Evolutionary conservation across 2,329 filamentous ascomycete genomes (phyloP), one percentile per base, ranked within the genome.

Genomic region (Furcasterigmium furcatum): DNA sequence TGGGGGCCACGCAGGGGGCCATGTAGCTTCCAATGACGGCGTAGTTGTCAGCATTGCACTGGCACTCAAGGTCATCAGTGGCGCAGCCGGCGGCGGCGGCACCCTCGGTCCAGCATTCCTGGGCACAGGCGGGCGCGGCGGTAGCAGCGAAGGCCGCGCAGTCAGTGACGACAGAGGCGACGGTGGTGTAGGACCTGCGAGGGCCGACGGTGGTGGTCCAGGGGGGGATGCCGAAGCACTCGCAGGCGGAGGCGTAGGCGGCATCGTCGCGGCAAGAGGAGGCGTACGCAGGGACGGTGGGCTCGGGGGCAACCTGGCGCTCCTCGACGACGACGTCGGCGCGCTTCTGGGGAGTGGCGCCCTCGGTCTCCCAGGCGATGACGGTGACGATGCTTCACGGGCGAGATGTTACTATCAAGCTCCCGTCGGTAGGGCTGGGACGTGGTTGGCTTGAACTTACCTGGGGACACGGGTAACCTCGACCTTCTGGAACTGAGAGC

Each of bases 201-300:
- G 68, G 72, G 22, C 65, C 54, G 44, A 63, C 68, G 10, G 69
- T 72, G 46, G 59, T 63, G 38, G 64, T 60, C 19, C 56, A 49
- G 30, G 60, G 61, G 32, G 68, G 71, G 58, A 73, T 62, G 41
- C 70, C 69, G 59, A 63, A 74, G 66, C 71, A 73, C 43, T 59
- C 60, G 65, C 70, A 74, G 44, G 65, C 70, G 30, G 68, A 67
- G 25, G 66, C 58, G 60, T 71, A 73, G 39, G 58, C 56, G 25
- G 51, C 55, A 14, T 51, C 50, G 44, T 58, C 55, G 58, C n/a
- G n/a, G n/a, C 68, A 72, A 38, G 57, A 56, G 18, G 63, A 63
- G 44, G 69, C 69, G 57, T 72, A 74, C 45, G 62, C 55, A 41
- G 70, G 71, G 45, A 70, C 54, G 41, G 54, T 63, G 45, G 66